phyloP scores from a whole-genome alignment of 768 basidiomycete genomes.

The Pulveroboletus sp. region DNA sequence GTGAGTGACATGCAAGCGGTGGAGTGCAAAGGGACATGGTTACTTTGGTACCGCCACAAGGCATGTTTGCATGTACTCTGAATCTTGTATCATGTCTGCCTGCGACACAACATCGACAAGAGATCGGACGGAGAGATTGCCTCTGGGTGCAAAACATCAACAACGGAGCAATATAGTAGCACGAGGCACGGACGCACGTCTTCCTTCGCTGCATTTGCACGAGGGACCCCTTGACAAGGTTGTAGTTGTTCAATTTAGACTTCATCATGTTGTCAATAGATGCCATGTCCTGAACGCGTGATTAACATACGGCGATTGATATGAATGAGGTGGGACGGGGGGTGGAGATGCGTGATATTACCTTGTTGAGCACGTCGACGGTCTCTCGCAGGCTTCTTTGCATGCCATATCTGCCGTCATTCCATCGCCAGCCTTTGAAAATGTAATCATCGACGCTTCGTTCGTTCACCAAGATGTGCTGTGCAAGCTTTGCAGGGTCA shows the following conservation, averaged over 20 bases:
- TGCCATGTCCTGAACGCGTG: slow-evolving; percentile 65
- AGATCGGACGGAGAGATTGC: slow-evolving; percentile 90
- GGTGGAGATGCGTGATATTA: slow-evolving; percentile 30
- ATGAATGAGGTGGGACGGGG: slow-evolving; percentile 12
- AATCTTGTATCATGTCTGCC: slow-evolving; percentile 79
- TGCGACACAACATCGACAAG: slow-evolving; percentile 79
- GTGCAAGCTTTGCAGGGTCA: slow-evolving; percentile 67
- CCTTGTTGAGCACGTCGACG: slow-evolving; percentile 82
- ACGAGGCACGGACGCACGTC: slow-evolving; percentile 48
- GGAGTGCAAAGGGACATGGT: slow-evolving; percentile 1
- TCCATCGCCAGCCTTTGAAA: slow-evolving; percentile 86
- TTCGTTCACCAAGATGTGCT: slow-evolving; percentile 80
- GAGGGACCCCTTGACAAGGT: slow-evolving; percentile 88
- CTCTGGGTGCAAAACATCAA: slow-evolving; percentile 43
- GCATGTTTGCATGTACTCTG: slow-evolving; percentile 90
- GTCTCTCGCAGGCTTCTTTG: slow-evolving; percentile 81
- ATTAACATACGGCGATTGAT: slow-evolving; percentile 17
- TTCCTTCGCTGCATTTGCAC: slow-evolving; percentile 93
- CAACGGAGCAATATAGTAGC: slow-evolving; percentile 2
- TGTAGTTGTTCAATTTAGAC: slow-evolving; percentile 85
- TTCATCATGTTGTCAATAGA: slow-evolving; percentile 95
- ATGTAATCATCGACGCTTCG: slow-evolving; percentile 73
- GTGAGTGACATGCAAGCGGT: slow-evolving; percentile 12
- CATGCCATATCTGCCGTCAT: slow-evolving; percentile 82
- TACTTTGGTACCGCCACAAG: slow-evolving; percentile 94